phyloP scores from a whole-genome alignment of 2,329 filamentous ascomycete species.

The Hypoxylon rubiginosum region DNA sequence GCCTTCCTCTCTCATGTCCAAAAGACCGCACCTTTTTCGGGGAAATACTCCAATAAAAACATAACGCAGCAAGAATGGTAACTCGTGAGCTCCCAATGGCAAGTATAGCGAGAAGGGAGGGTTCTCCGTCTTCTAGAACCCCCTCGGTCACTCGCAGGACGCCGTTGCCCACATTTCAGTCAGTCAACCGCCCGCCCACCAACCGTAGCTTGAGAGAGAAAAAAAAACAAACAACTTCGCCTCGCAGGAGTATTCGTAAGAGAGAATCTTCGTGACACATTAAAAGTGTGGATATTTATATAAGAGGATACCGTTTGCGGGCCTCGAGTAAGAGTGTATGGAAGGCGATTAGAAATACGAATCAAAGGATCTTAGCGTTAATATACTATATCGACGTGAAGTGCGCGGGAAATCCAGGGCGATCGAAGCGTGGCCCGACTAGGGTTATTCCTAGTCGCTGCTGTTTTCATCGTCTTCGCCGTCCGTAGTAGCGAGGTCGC shows the following conservation, averaged over 20 bases:
- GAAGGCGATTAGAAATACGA: slow-evolving; percentile 16
- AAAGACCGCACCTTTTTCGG: slow-evolving; percentile 16
- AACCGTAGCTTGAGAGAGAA: slow-evolving; percentile 7
- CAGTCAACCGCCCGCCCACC: slow-evolving; percentile 15
- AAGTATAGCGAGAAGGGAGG: not conserved
- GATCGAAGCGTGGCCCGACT: not conserved
- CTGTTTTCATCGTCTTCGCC: slow-evolving; percentile 52
- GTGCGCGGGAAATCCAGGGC: slow-evolving; percentile 2
- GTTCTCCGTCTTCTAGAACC: not conserved
- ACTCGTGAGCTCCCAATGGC: not conserved
- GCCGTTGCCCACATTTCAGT: slow-evolving; percentile 16
- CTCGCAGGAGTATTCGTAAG: slow-evolving; percentile 36
- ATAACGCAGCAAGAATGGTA: not conserved
- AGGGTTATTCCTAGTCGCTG: slow-evolving; percentile 52
- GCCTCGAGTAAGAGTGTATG: slow-evolving; percentile 27
- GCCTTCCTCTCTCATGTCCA: slow-evolving; percentile 20
- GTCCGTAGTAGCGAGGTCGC: slow-evolving; percentile 56
- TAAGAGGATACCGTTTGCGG: slow-evolving; percentile 28
- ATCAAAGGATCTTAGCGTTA: slow-evolving; percentile 14
- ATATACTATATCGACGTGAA: slow-evolving; percentile 33
- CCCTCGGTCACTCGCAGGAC: slow-evolving; percentile 20
- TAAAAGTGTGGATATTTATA: slow-evolving; percentile 42
- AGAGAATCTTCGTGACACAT: slow-evolving; percentile 46
- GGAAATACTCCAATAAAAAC: slow-evolving; percentile 15
- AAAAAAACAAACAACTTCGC: slow-evolving; percentile 34